Percentiles rank a stretch among this genome's conserved stretches.
phyloP scores from a whole-genome alignment of 2,329 filamentous ascomycete genomes.

The Torrubiellomyces zombiae region DNA sequence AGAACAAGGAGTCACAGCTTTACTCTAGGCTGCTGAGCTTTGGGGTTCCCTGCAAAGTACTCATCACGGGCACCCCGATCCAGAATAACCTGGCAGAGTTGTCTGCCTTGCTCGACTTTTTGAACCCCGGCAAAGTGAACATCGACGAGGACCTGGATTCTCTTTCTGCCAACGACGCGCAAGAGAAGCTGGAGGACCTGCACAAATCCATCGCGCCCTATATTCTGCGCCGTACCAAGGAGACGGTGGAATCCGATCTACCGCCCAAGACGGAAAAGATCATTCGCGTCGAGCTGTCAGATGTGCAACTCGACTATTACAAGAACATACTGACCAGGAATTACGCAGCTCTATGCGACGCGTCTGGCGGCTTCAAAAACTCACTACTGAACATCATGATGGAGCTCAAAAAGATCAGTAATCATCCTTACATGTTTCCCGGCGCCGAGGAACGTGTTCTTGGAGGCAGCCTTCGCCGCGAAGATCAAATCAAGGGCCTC shows the following conservation, averaged over 20 bases:
- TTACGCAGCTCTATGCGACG: constrained; percentile 84
- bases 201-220: constrained; percentile 81
- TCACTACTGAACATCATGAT: constrained; percentile 97
- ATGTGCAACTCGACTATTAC: constrained; percentile 94
- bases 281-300: constrained; percentile 89
- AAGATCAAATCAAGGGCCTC: constrained; percentile 80
- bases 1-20: constrained; percentile 88
- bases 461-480: constrained; percentile 61
- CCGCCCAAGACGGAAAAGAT: constrained; percentile 98
- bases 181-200: constrained; percentile 71
- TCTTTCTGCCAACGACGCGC: constrained; percentile 62
- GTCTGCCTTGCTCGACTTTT: constrained; percentile 82
- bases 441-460: constrained; percentile 84
- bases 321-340: constrained; percentile 97
- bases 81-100: constrained; percentile 93
- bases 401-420: constrained; percentile 98
- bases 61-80: constrained; percentile 94
- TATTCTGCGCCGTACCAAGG: constrained; percentile 89
- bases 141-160: constrained; percentile 84
- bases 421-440: constrained; percentile 95
- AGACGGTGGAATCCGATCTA: constrained; percentile 90
- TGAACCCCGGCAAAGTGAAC: constrained; percentile 84
- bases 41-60: constrained; percentile 69
- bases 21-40: constrained; percentile 77
- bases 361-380: constrained; percentile 79